Evolutionary conservation across 2,329 filamentous ascomycete species (phyloP).

Genomic region (Scedosporium apiospermum): DNA sequence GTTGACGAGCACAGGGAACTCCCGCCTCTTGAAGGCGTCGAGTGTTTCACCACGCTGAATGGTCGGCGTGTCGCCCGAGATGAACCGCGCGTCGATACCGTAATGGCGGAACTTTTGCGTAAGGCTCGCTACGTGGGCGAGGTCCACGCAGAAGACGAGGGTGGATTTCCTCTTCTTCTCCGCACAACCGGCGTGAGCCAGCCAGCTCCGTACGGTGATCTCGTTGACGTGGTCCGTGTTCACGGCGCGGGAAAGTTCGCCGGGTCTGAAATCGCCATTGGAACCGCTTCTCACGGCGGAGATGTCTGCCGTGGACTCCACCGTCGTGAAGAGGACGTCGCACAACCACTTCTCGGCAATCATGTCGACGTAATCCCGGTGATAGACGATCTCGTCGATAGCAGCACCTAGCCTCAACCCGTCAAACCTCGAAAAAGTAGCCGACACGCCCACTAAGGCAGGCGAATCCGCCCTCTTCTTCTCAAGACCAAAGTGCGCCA

Average conservation of each 20-base stretch:
- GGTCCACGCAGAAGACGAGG: conserved; percentile 86
- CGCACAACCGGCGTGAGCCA: conserved; percentile 51
- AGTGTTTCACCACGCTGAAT: conserved; percentile 60
- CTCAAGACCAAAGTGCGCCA: conserved; percentile 71
- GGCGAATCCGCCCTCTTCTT: conserved; percentile 35
- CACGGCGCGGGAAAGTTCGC: conserved; percentile 70
- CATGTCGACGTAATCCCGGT: conserved; percentile 63
- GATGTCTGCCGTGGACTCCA: conserved; percentile 73
- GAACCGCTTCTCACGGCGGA: conserved; percentile 50
- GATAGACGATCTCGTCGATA: conserved; percentile 93
- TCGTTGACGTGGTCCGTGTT: conserved; percentile 77
- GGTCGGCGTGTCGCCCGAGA: conserved; percentile 73
- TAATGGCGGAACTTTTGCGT: conserved; percentile 66
- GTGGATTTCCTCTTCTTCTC: conserved; percentile 63
- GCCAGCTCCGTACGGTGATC: conserved; percentile 78
- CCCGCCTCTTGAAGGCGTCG: conserved; percentile 62
- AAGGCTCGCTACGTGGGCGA: conserved; percentile 68
- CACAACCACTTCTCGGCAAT: conserved; percentile 86
- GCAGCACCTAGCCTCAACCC: conserved; percentile 72
- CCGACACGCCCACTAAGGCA: conserved; percentile 80
- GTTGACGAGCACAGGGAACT: conserved; percentile 84
- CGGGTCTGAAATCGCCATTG: conserved; percentile 70
- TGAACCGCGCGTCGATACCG: conserved; percentile 73
- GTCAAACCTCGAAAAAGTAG: conserved; percentile 69
- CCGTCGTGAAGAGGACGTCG: conserved; percentile 88